phyloP scores from a whole-genome alignment of 2,329 filamentous ascomycete genomes.

The Pyrenophora seminiperda region DNA sequence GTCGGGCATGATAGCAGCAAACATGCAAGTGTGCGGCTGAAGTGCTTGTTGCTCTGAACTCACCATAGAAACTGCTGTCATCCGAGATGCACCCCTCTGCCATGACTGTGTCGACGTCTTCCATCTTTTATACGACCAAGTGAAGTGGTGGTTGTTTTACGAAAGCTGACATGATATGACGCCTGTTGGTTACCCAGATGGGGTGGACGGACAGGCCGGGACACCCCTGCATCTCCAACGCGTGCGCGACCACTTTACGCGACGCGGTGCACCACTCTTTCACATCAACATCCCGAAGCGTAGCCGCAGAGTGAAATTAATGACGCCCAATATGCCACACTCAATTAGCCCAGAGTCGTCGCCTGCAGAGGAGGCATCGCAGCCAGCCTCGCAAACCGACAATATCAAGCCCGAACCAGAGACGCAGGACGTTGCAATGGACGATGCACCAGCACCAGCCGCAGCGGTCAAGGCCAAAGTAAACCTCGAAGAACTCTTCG shows the following conservation, averaged over 20 bases:
- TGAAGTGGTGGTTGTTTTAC: constrained; percentile 1
- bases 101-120: constrained; percentile 33
- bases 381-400: constrained; percentile 48
- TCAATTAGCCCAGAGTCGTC: constrained; percentile 49
- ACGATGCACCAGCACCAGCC: constrained; percentile 35
- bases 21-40: not conserved
- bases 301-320: constrained; percentile 4
- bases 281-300: constrained; percentile 7
- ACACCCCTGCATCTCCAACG: constrained; percentile 22
- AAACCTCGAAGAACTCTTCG: constrained; percentile 64
- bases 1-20: not conserved
- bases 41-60: constrained; percentile 6
- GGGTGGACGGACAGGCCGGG: constrained; percentile 11
- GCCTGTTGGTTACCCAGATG: constrained; percentile 19
- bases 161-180: constrained; percentile 9
- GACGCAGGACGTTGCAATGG: constrained; percentile 40
- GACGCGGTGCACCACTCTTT: constrained; percentile 21
- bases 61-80: constrained; percentile 55
- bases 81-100: constrained; percentile 48
- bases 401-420: constrained; percentile 35
- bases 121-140: constrained; percentile 21
- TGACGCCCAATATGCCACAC: constrained; percentile 51
- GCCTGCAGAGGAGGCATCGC: constrained; percentile 46
- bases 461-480: constrained; percentile 42
- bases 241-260: constrained; percentile 26